Percentiles rank a stretch among this genome's conserved stretches.
phyloP scores from a whole-genome alignment of 2,329 filamentous ascomycete species.

The Eutypa lata region DNA sequence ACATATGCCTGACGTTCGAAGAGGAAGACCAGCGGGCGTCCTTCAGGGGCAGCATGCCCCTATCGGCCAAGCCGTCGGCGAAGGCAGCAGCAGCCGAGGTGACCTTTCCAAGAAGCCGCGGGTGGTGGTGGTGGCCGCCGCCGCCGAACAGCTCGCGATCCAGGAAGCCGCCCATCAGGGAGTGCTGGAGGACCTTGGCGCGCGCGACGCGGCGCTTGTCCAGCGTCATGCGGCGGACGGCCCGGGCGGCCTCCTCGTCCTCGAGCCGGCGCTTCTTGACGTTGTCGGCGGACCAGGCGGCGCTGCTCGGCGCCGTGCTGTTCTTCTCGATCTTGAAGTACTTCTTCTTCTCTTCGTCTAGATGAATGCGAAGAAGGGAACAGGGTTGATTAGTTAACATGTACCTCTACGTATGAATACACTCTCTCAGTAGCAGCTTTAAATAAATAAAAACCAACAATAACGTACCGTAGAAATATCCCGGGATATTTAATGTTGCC shows the following conservation, averaged over 20 bases:
- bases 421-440: no score
- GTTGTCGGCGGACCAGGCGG: slow-evolving; percentile 54
- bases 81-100: slow-evolving; percentile 39
- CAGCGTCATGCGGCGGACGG: slow-evolving; percentile 24
- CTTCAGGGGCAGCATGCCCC: slow-evolving; percentile 37
- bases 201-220: slow-evolving; percentile 38
- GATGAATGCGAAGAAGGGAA: neutral
- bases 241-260: slow-evolving; percentile 32
- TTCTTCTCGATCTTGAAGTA: slow-evolving; percentile 67
- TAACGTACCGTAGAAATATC: slow-evolving; percentile 51
- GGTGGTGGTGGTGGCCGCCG: no score
- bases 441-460: neutral
- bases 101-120: no score
- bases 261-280: slow-evolving; percentile 55
- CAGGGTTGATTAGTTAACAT: no score
- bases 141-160: slow-evolving; percentile 30
- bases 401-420: no score
- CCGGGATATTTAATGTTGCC: slow-evolving; percentile 39
- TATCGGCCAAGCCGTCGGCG: slow-evolving; percentile 35
- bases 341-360: slow-evolving; percentile 56
- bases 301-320: slow-evolving; percentile 46
- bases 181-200: slow-evolving; percentile 25
- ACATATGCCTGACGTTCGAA: slow-evolving; percentile 38
- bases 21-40: slow-evolving; percentile 20
- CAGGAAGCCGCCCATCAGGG: slow-evolving; percentile 32